phyloP scores from a whole-genome alignment of 208 protist genomes.

The Wallacemonas sp. region DNA sequence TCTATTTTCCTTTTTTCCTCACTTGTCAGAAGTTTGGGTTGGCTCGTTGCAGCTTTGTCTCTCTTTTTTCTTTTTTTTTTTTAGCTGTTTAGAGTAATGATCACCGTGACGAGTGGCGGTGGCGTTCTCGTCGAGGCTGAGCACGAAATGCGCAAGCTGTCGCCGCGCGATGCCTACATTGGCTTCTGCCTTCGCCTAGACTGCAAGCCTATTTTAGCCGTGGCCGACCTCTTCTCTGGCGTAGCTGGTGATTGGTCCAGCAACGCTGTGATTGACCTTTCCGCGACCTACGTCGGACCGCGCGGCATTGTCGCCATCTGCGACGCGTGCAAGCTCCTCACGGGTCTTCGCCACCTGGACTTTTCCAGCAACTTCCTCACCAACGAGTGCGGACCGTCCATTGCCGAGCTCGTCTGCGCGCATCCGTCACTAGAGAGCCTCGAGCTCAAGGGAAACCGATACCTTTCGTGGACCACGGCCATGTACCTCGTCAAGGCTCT shows the following conservation, averaged over 20 bases:
- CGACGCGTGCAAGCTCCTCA: slow-evolving; percentile 65
- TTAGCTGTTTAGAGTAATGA: not conserved
- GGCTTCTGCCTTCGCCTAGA: slow-evolving; percentile 40
- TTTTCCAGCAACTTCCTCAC: slow-evolving; percentile 72
- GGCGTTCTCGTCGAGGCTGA: not conserved
- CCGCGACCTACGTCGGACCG: slow-evolving; percentile 65
- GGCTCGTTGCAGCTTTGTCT: no score
- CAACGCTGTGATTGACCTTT: slow-evolving; percentile 52
- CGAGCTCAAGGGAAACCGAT: slow-evolving; percentile 63
- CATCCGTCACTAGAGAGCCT: slow-evolving; percentile 63
- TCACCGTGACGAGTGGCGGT: not conserved
- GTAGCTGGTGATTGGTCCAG: slow-evolving; percentile 44
- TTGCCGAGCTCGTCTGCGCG: slow-evolving; percentile 56
- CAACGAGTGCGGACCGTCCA: slow-evolving; percentile 64
- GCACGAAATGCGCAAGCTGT: slow-evolving; percentile 19
- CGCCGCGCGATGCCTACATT: slow-evolving; percentile 54
- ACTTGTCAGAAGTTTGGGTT: no score
- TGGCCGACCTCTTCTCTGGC: slow-evolving; percentile 49
- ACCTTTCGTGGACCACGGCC: slow-evolving; percentile 79
- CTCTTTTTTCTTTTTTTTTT: not conserved
- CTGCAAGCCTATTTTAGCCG: slow-evolving; percentile 41
- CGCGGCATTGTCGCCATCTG: slow-evolving; percentile 50
- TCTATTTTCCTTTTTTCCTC: no score
- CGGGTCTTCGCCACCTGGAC: slow-evolving; percentile 39
- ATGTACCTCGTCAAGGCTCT: slow-evolving; percentile 68